Evolutionary conservation across 1,284 basidiomycete species (phyloP).

Genomic region (Caloboletus inedulis): DNA sequence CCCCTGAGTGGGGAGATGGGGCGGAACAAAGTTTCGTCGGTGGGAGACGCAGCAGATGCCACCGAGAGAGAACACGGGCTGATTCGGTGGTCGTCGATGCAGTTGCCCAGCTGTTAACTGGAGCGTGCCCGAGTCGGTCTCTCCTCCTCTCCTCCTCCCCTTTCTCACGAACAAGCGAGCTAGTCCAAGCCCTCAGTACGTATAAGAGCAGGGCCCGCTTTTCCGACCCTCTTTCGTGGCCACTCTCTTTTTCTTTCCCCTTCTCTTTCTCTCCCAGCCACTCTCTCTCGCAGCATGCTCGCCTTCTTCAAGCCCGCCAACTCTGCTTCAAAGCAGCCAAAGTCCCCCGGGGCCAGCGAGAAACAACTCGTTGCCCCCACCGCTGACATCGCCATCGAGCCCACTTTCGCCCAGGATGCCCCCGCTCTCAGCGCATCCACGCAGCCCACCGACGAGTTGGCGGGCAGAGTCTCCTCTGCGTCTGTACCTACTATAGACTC

Average conservation of each 20-base stretch:
- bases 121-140: not conserved
- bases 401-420: conserved; percentile 1
- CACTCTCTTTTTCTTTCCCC: not conserved
- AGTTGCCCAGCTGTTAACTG: not conserved
- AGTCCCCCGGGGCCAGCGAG: conserved; percentile 15
- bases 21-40: not conserved
- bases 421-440: not conserved
- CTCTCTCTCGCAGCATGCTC: conserved; percentile 20
- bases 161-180: conserved; percentile 34
- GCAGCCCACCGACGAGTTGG: conserved; percentile 1
- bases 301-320: conserved; percentile 26
- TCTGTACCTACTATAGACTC: conserved; percentile 31
- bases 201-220: conserved; percentile 27
- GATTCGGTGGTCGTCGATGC: not conserved
- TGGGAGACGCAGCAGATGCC: not conserved
- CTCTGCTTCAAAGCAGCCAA: conserved; percentile 16
- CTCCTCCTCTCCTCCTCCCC: conserved; percentile 1
- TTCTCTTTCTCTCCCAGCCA: not conserved
- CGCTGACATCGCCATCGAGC: conserved; percentile 5
- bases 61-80: not conserved
- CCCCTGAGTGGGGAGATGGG: conserved; percentile 10
- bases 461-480: conserved; percentile 16
- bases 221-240: conserved; percentile 7
- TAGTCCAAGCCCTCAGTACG: conserved; percentile 10
- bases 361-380: not conserved